A percentile compares a stretch with the other conserved stretches of the same genome.
Evolutionary conservation across 345 rosid species (phyloP).

Genomic region (Eucalyptus pauciflora): DNA sequence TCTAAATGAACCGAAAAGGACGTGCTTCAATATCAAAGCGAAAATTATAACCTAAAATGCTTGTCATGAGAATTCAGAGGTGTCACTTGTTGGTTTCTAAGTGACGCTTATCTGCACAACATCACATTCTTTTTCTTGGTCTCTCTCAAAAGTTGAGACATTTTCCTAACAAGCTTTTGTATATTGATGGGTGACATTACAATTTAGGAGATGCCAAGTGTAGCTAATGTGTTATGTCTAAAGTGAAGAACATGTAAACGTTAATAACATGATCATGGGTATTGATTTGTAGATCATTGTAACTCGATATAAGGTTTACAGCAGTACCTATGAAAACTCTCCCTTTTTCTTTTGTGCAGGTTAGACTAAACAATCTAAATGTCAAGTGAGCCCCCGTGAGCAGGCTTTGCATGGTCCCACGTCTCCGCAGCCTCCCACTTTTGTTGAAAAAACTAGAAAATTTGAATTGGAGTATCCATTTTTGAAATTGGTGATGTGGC

Average conservation of each 20-base stretch:
- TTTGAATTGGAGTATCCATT: not conserved
- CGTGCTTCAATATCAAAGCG: not conserved
- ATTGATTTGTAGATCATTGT: not conserved
- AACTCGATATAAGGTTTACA: not conserved
- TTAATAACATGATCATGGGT: no score
- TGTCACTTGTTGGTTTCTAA: not conserved
- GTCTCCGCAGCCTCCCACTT: not conserved
- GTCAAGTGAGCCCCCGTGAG: not conserved
- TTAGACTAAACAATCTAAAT: not conserved
- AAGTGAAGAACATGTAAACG: no score
- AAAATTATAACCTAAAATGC: not conserved
- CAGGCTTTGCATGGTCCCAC: no score
- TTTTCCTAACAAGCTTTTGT: not conserved
- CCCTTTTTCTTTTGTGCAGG: not conserved
- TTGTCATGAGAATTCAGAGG: not conserved
- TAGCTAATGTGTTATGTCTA: no score
- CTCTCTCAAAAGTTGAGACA: not conserved
- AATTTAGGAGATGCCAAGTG: no score
- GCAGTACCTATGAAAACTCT: not conserved
- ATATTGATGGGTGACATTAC: not conserved
- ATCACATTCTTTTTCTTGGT: not conserved
- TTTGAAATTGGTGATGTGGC: not conserved
- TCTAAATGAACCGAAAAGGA: not conserved
- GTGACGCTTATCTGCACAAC: not conserved
- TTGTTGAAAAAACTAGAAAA: not conserved